A percentile compares a stretch with the other conserved stretches of the same genome.
These are phyloP conservation scores for Stagonosporopsis tanaceti DNA, from an alignment of 2,329 filamentous ascomycete species.

Conservation along the genomic window DNA sequence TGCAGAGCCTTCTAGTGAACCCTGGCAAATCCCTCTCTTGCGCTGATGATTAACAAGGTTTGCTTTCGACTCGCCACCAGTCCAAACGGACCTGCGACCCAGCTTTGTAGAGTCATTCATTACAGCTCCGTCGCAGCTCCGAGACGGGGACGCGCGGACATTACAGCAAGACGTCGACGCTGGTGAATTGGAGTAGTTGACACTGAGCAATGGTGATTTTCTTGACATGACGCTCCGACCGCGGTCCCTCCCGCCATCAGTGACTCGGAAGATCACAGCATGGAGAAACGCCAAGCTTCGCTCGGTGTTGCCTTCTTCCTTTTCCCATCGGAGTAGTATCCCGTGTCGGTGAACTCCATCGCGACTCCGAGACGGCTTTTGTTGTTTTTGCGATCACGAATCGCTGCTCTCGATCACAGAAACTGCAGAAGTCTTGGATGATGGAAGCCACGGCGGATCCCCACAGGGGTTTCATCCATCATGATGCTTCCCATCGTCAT, in stretches of 20 bases:
- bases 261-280: not conserved
- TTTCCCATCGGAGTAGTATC: not conserved
- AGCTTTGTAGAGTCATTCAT: not conserved
- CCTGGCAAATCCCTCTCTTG: not conserved
- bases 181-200: not conserved
- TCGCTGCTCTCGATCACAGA: not conserved
- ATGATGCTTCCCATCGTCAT: slow-evolving; percentile 9
- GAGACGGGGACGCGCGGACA: not conserved
- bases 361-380: not conserved
- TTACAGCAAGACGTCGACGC: not conserved
- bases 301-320: slow-evolving; percentile 3
- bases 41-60: not conserved
- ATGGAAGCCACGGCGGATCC: slow-evolving; percentile 5
- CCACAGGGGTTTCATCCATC: slow-evolving; percentile 1
- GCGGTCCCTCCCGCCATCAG: not conserved
- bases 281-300: slow-evolving; percentile 1
- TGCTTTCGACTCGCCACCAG: not conserved
- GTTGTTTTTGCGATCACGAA: not conserved
- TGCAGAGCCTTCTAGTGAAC: not conserved
- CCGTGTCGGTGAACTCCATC: slow-evolving; percentile 2
- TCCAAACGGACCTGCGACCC: too few species aligned
- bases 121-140: not conserved
- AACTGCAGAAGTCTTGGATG: not conserved
- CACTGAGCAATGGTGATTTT: not conserved
- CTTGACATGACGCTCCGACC: not conserved